Percentiles rank a stretch among this genome's conserved stretches.
Conservation (phyloP, 768 basidiomycete genomes). For the Cystobasidiopsis lactophilus region DNA sequence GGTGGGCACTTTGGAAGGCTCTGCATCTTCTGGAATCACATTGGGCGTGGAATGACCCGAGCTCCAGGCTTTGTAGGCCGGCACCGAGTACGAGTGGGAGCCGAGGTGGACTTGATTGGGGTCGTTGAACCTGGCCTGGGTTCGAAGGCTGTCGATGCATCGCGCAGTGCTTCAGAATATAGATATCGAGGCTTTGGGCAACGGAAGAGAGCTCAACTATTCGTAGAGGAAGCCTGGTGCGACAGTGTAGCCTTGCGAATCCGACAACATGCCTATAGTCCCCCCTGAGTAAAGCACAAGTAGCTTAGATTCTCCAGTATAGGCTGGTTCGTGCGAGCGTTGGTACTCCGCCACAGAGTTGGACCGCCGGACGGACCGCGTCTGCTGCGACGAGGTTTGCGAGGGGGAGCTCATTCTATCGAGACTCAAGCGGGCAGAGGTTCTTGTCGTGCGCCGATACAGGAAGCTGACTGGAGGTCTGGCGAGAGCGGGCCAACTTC, state of each 20-base stretch:
- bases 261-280: constrained; percentile 9
- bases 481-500: no score
- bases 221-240: constrained; percentile 10
- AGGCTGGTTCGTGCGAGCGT: no score
- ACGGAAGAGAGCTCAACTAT: neutral
- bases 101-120: constrained; percentile 68
- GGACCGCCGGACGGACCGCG: no score
- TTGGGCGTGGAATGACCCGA: neutral
- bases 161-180: neutral
- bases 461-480: no score
- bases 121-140: constrained; percentile 76
- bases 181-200: neutral
- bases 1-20: constrained; percentile 13
- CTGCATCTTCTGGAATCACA: constrained; percentile 26
- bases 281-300: constrained; percentile 1
- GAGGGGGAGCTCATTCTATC: no score
- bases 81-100: constrained; percentile 53
- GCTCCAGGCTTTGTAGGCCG: constrained; percentile 56
- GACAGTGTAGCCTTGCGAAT: constrained; percentile 2
- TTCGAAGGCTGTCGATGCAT: constrained; percentile 34
- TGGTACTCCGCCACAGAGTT: no score
- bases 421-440: no score
- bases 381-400: no score
- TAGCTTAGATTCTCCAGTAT: no score
- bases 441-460: no score